Evolutionary conservation across 768 basidiomycete genomes (phyloP).

Genomic region (Podaxis sp.): DNA sequence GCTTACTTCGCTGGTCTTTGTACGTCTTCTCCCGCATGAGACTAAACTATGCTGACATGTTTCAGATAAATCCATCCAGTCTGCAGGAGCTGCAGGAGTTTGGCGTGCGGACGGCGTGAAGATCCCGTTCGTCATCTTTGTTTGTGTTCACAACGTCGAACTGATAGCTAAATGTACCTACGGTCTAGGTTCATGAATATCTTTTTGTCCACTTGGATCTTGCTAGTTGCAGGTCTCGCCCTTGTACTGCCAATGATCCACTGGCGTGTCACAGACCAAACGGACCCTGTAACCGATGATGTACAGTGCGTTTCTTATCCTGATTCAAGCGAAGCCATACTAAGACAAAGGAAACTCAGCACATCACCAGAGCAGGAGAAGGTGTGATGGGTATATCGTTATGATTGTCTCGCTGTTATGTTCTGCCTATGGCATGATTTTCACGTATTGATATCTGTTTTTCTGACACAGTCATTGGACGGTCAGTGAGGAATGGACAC

Average conservation of each 20-base stretch:
- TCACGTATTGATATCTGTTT: no score
- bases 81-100: slow-evolving; percentile 69
- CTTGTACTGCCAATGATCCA: slow-evolving; percentile 77
- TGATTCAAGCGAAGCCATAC: not conserved
- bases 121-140: slow-evolving; percentile 49
- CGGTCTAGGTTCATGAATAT: slow-evolving; percentile 60
- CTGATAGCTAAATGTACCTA: not conserved
- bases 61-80: slow-evolving; percentile 72
- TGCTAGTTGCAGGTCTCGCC: slow-evolving; percentile 62
- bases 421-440: not conserved
- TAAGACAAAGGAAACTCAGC: slow-evolving; percentile 21
- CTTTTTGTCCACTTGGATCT: slow-evolving; percentile 73
- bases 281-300: slow-evolving; percentile 50
- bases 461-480: no score
- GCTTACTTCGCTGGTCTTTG: slow-evolving; percentile 83
- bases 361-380: slow-evolving; percentile 16
- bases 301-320: slow-evolving; percentile 34
- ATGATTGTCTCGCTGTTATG: not conserved
- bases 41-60: not conserved
- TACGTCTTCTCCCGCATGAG: slow-evolving; percentile 36
- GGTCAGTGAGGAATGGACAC: not conserved
- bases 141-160: not conserved
- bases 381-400: not conserved
- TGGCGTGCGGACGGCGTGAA: slow-evolving; percentile 70
- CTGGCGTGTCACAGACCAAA: slow-evolving; percentile 63